Conservation (phyloP, 495 filamentous ascomycete genomes). For the Amniculicola lignicola region DNA sequence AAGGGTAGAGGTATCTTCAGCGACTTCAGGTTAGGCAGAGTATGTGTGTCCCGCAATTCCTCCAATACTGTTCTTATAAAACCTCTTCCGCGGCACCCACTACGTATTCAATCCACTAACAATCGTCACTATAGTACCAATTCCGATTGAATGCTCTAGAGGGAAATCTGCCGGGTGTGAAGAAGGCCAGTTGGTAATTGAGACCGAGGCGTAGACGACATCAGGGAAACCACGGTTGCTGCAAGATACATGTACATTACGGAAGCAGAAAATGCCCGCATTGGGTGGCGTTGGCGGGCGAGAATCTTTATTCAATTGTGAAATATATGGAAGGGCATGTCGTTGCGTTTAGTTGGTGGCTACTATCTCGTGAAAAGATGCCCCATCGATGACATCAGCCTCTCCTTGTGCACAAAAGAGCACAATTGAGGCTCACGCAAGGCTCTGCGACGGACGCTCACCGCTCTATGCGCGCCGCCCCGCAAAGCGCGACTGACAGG, state of each 20-base stretch:
- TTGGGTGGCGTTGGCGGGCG: slow-evolving; percentile 13
- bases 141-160: slow-evolving; percentile 84
- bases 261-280: slow-evolving; percentile 1
- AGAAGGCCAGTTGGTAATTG: slow-evolving; percentile 88
- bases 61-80: background rate
- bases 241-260: slow-evolving; percentile 6
- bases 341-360: background rate
- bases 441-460: no score
- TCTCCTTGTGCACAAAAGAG: no score
- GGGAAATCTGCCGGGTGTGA: slow-evolving; percentile 88
- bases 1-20: slow-evolving; percentile 80
- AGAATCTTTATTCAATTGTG: background rate
- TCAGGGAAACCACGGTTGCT: background rate
- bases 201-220: background rate
- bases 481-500: no score
- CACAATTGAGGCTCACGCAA: no score
- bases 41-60: slow-evolving; percentile 45
- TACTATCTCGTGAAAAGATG: no score
- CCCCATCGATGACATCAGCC: no score
- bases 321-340: slow-evolving; percentile 12
- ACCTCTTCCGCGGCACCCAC: no score
- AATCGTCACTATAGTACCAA: slow-evolving; percentile 61
- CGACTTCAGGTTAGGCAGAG: slow-evolving; percentile 86
- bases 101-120: no score
- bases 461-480: no score